phyloP scores from a whole-genome alignment of 257 asterid species.

The Lithospermum erythrorhizon region DNA sequence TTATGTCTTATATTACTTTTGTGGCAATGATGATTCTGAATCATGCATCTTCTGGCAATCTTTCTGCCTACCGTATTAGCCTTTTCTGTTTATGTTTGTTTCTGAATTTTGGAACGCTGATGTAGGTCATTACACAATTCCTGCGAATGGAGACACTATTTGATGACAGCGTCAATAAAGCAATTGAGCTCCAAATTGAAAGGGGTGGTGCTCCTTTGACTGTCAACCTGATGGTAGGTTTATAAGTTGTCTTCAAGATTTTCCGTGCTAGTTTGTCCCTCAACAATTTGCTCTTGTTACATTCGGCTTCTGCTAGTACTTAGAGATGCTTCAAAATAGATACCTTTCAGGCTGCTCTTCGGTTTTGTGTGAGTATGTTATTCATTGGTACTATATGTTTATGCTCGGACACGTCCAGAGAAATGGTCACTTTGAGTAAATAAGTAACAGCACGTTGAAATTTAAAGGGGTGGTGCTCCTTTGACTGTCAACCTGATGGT shows the following conservation, averaged over 20 bases:
- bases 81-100: conserved; percentile 2
- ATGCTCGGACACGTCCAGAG: background rate
- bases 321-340: background rate
- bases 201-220: conserved; percentile 89
- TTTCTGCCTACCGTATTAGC: background rate
- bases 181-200: conserved; percentile 86
- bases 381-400: background rate
- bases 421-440: background rate
- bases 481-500: conserved; percentile 65
- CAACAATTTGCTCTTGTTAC: background rate
- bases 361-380: background rate
- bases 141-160: conserved; percentile 79
- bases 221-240: conserved; percentile 57
- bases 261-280: background rate
- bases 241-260: conserved; percentile 2
- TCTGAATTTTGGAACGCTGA: conserved; percentile 18
- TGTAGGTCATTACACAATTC: conserved; percentile 91
- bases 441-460: background rate
- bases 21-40: background rate
- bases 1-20: background rate
- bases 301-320: background rate
- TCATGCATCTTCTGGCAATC: background rate
- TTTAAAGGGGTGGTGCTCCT: conserved; percentile 95
- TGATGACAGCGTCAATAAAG: conserved; percentile 70
- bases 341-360: background rate